Conservation (phyloP, 2,329 filamentous ascomycete genomes). For the Capronia americana region DNA sequence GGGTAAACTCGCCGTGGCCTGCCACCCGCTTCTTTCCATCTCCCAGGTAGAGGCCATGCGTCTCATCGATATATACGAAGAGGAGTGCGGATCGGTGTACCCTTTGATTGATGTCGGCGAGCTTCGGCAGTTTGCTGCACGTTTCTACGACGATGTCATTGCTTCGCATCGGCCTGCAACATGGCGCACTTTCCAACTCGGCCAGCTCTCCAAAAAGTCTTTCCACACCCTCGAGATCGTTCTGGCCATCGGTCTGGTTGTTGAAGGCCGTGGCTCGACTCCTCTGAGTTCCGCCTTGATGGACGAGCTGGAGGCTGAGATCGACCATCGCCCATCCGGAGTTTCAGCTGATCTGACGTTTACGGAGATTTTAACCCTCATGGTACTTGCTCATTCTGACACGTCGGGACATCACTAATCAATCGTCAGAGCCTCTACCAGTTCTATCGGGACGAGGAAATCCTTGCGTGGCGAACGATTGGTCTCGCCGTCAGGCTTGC, state of each 20-base stretch:
- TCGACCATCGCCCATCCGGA: conserved; percentile 26
- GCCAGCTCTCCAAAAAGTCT: conserved; percentile 13
- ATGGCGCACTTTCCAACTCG: conserved; percentile 23
- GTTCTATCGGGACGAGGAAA: conserved; percentile 56
- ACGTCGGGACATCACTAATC: conserved; percentile 3
- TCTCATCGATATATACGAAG: conserved; percentile 24
- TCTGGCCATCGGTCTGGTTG: conserved; percentile 19
- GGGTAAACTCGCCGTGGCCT: conserved; percentile 18
- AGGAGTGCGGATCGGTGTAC: conserved; percentile 27
- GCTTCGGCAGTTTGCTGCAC: conserved; percentile 14
- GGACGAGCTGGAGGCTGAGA: conserved; percentile 26
- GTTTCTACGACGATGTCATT: conserved; percentile 16
- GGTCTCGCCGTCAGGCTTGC: conserved; percentile 55
- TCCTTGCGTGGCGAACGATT: conserved; percentile 58
- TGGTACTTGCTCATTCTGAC: conserved; percentile 9
- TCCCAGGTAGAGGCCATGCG: conserved; percentile 19
- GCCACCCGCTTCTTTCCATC: conserved; percentile 19
- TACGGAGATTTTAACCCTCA: conserved; percentile 22
- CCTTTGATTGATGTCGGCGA: conserved; percentile 19
- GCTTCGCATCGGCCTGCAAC: conserved; percentile 12
- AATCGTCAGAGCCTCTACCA: conserved; percentile 25
- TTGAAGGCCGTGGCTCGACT: conserved; percentile 21
- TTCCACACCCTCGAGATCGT: conserved; percentile 24
- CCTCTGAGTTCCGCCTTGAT: conserved; percentile 19
- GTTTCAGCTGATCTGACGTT: conserved; percentile 10